Conservation (phyloP, 2,329 filamentous ascomycete species). For the Gaeumannomyces tritici region DNA sequence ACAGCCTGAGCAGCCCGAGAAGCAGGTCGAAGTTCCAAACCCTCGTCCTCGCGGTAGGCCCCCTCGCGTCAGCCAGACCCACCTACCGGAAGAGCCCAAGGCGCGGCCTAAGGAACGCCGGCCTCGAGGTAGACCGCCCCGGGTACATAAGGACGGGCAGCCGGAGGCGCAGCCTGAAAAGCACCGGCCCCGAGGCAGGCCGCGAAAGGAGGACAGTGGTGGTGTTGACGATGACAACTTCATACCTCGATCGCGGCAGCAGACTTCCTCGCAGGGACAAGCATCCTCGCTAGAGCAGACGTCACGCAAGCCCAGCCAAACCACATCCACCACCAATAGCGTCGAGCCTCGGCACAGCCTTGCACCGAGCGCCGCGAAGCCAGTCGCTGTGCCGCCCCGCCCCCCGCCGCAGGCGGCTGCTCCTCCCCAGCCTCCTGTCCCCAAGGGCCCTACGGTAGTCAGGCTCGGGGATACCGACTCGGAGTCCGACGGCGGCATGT, state of each 20-base stretch:
- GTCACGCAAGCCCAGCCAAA: neutral
- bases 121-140: neutral
- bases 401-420: neutral
- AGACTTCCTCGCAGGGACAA: neutral
- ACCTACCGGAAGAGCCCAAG: neutral
- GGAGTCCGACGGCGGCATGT: neutral
- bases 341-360: neutral
- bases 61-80: neutral
- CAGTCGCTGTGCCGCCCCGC: neutral
- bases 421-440: neutral
- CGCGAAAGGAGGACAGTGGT: neutral
- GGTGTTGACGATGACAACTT: neutral
- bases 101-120: neutral
- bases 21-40: neutral
- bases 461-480: constrained; percentile 17
- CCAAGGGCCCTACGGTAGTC: constrained; percentile 20
- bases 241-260: neutral
- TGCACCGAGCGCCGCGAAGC: neutral
- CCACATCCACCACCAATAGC: neutral
- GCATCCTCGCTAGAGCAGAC: neutral
- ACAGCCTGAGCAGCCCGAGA: neutral
- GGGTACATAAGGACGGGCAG: neutral
- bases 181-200: neutral
- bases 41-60: neutral
- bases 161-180: neutral